phyloP scores from a whole-genome alignment of 2,329 filamentous ascomycete genomes.

The Colletotrichum abscissum region DNA sequence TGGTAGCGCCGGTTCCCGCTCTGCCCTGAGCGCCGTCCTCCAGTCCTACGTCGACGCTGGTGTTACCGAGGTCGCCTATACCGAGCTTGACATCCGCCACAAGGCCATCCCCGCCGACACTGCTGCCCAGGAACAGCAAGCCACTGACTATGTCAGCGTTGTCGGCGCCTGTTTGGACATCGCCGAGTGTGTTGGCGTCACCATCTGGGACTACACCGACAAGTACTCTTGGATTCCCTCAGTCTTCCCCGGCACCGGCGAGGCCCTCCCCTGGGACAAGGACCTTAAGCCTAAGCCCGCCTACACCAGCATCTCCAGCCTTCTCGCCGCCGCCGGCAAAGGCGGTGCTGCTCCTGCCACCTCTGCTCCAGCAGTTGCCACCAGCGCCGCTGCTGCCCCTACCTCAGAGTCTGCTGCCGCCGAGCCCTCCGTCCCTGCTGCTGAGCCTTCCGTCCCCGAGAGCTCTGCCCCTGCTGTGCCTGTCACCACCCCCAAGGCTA shows the following conservation, averaged over 20 bases:
- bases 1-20: slow-evolving; percentile 53
- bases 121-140: slow-evolving; percentile 55
- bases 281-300: slow-evolving; percentile 52
- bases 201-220: slow-evolving; percentile 52
- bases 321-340: slow-evolving; percentile 44
- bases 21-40: slow-evolving; percentile 56
- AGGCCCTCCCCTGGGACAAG: slow-evolving; percentile 50
- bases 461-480: slow-evolving; percentile 8
- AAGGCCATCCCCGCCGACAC: slow-evolving; percentile 53
- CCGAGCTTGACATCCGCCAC: slow-evolving; percentile 62
- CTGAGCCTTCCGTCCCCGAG: slow-evolving; percentile 1
- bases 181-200: slow-evolving; percentile 50
- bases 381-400: background rate
- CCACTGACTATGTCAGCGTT: slow-evolving; percentile 53
- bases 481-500: background rate
- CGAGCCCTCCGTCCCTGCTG: slow-evolving; percentile 1
- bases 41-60: slow-evolving; percentile 60
- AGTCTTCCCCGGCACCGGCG: slow-evolving; percentile 50
- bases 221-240: slow-evolving; percentile 52
- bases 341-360: slow-evolving; percentile 16
- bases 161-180: slow-evolving; percentile 45
- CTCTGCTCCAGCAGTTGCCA: background rate
- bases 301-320: slow-evolving; percentile 50
- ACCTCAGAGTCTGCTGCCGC: slow-evolving; percentile 13
- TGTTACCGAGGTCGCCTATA: slow-evolving; percentile 58